Conservation (phyloP, 352 stramenopile genomes). For the Thalassiosira hispida region DNA sequence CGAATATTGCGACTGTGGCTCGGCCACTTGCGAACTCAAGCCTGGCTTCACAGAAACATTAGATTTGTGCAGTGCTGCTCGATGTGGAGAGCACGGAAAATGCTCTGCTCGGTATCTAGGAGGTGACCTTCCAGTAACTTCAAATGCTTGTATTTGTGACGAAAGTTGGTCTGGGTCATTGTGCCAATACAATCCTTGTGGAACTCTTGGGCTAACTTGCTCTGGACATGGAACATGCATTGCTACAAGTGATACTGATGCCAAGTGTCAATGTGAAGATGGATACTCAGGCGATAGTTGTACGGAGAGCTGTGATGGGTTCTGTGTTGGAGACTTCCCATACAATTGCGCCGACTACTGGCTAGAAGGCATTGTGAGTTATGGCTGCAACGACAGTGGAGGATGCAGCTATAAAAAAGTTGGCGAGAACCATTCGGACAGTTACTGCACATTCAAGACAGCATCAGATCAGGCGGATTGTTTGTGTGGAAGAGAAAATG, state of each 20-base stretch:
- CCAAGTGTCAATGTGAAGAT: conserved; percentile 47
- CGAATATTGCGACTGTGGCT: conserved; percentile 68
- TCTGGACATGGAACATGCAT: conserved; percentile 45
- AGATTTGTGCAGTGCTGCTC: conserved; percentile 57
- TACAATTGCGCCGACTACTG: conserved; percentile 40
- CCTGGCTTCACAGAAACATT: conserved; percentile 58
- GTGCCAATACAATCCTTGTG: conserved; percentile 56
- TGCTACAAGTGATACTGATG: conserved; percentile 36
- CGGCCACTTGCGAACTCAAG: conserved; percentile 59
- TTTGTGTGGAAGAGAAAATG: conserved; percentile 37
- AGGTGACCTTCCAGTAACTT: conserved; percentile 37
- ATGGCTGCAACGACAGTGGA: conserved; percentile 37
- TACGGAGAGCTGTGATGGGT: conserved; percentile 42
- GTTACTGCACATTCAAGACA: conserved; percentile 62
- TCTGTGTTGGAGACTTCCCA: conserved; percentile 45
- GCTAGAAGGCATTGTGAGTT: conserved; percentile 28
- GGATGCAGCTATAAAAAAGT: conserved; percentile 54
- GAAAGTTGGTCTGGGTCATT: conserved; percentile 47
- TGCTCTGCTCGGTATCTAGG: conserved; percentile 67
- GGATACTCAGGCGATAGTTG: conserved; percentile 54
- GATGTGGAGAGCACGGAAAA: conserved; percentile 60
- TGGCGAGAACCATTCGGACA: conserved; percentile 39
- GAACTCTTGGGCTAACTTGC: conserved; percentile 21
- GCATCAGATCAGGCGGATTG: conserved; percentile 14
- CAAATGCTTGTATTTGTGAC: conserved; percentile 62